phyloP scores from a whole-genome alignment of 176 grass and related monocot species.

The Eleusine coracana region DNA sequence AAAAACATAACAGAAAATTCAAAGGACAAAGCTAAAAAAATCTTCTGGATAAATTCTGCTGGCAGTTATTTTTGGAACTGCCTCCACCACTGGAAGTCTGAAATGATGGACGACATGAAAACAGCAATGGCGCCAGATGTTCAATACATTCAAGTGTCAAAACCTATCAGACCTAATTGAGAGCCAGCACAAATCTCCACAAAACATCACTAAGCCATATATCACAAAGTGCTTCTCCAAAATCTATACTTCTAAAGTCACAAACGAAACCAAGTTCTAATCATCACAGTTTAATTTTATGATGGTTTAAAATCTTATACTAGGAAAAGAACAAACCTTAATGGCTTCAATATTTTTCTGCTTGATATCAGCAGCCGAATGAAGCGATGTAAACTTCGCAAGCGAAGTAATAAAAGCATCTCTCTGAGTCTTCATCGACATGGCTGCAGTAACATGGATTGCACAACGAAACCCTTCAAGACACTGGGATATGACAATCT shows the following conservation, averaged over 20 bases:
- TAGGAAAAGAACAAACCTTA: slow-evolving; percentile 74
- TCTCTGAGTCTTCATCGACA: slow-evolving; percentile 99
- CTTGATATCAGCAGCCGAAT: slow-evolving; percentile 92
- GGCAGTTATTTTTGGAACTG: background rate
- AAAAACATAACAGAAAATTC: background rate
- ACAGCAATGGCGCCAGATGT: slow-evolving; percentile 29
- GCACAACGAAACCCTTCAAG: slow-evolving; percentile 95
- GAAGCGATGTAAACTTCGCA: slow-evolving; percentile 98
- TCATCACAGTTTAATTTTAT: slow-evolving; percentile 13
- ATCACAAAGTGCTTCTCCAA: slow-evolving; percentile 7
- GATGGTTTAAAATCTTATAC: background rate
- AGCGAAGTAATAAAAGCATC: slow-evolving; percentile 97
- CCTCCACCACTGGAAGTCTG: background rate
- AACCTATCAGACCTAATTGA: slow-evolving; percentile 21
- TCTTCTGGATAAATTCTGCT: background rate
- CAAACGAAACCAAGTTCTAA: slow-evolving; percentile 20
- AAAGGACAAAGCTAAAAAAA: slow-evolving; percentile 5
- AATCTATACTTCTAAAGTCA: slow-evolving; percentile 1
- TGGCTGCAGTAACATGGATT: slow-evolving; percentile 95
- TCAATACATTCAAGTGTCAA: slow-evolving; percentile 5
- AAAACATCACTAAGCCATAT: slow-evolving; percentile 10
- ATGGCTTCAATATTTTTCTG: slow-evolving; percentile 97
- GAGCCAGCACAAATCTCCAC: background rate
- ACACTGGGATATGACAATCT: slow-evolving; percentile 81
- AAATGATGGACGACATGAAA: background rate